Evolutionary conservation across 768 basidiomycete species (phyloP).

Genomic region (Crucibulum laeve): DNA sequence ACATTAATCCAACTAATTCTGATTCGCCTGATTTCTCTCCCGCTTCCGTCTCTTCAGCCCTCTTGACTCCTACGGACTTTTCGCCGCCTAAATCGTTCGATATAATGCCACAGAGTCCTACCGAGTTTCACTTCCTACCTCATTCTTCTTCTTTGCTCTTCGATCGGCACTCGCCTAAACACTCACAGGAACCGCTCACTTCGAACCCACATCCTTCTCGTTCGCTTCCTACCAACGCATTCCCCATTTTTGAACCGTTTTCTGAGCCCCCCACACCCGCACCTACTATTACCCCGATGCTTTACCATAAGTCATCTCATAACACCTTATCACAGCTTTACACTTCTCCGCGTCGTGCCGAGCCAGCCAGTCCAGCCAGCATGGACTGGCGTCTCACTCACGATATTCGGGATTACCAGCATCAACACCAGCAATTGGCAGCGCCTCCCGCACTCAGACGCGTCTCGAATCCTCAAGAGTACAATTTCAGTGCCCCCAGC

Average conservation of each 20-base stretch:
- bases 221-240: conserved; percentile 12
- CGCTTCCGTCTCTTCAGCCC: conserved; percentile 63
- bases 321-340: conserved; percentile 20
- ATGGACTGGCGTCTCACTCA: conserved; percentile 36
- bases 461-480: conserved; percentile 25
- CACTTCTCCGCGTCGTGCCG: conserved; percentile 27
- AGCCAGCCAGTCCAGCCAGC: conserved; percentile 17
- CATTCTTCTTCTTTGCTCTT: conserved; percentile 40
- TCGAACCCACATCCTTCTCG: conserved; percentile 15
- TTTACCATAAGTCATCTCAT: conserved; percentile 18
- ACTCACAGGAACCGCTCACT: conserved; percentile 16
- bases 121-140: conserved; percentile 47
- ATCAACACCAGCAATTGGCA: conserved; percentile 20
- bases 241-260: conserved; percentile 52
- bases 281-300: conserved; percentile 19
- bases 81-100: conserved; percentile 65
- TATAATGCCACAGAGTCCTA: conserved; percentile 46
- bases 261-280: conserved; percentile 36
- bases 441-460: conserved; percentile 32
- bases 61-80: conserved; percentile 71
- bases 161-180: conserved; percentile 26
- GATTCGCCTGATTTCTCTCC: conserved; percentile 71
- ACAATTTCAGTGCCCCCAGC: conserved; percentile 13
- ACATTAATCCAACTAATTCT: conserved; percentile 40
- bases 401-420: conserved; percentile 18